These are phyloP conservation scores for Antitrichia curtipendula DNA, from an alignment of 225 moss, liverwort and hornwort genomes.

Conservation along the genomic window DNA sequence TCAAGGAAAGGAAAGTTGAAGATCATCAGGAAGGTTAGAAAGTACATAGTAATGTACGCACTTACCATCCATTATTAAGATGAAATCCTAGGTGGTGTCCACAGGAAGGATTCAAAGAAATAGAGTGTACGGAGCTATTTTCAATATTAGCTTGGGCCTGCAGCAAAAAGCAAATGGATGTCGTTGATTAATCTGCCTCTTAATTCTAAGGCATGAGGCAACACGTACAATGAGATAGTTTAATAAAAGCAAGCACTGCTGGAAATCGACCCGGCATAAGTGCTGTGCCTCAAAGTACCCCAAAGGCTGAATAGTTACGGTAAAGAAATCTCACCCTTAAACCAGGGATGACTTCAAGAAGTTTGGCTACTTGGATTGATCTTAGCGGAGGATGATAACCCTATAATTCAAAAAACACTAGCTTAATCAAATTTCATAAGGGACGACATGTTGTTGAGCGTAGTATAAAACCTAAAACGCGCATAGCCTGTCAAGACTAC, in stretches of 20 bases:
- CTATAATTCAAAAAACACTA: constrained; percentile 14
- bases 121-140: constrained; percentile 65
- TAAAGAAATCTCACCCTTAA: constrained; percentile 39
- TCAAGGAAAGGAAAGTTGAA: neutral
- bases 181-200: neutral
- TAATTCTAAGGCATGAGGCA: neutral
- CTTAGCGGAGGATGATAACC: constrained; percentile 63
- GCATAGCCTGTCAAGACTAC: neutral
- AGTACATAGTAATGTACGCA: neutral
- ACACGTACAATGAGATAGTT: neutral
- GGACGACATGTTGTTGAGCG: neutral
- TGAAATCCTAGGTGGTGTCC: constrained; percentile 84
- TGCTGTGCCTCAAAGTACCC: neutral
- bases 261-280: neutral
- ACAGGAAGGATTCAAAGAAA: constrained; percentile 62
- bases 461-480: neutral
- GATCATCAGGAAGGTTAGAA: neutral
- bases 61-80: constrained; percentile 87
- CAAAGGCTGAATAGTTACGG: neutral
- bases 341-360: constrained; percentile 45
- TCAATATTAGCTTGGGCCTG: constrained; percentile 73
- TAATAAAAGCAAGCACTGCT: neutral
- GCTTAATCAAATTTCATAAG: neutral
- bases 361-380: constrained; percentile 45
- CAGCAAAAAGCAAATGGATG: constrained; percentile 2